Evolutionary conservation across 2,329 filamentous ascomycete genomes (phyloP).

Genomic region (Cladosporium phlei): DNA sequence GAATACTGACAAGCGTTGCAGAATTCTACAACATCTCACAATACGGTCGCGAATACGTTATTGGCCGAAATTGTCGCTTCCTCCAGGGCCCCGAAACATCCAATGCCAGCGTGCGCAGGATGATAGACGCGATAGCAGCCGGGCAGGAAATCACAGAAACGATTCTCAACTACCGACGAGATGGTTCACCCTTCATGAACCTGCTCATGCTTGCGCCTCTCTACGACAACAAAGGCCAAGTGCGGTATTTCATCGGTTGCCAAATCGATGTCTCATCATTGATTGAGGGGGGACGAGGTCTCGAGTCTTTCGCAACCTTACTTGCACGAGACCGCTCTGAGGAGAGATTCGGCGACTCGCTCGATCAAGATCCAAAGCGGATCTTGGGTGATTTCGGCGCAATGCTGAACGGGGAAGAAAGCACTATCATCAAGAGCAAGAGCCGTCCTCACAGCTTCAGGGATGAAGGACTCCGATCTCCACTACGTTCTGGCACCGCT

Average conservation of each 20-base stretch:
- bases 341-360: constrained; percentile 22
- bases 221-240: constrained; percentile 38
- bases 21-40: constrained; percentile 43
- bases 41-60: constrained; percentile 39
- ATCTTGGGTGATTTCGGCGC: constrained; percentile 28
- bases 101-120: constrained; percentile 29
- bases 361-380: constrained; percentile 22
- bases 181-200: constrained; percentile 40
- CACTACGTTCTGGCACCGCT: constrained; percentile 3
- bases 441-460: constrained; percentile 19
- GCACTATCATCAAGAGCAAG: constrained; percentile 28
- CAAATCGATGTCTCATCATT: constrained; percentile 38
- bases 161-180: constrained; percentile 40
- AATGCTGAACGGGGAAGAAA: constrained; percentile 30
- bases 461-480: constrained; percentile 11
- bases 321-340: constrained; percentile 29
- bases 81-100: constrained; percentile 40
- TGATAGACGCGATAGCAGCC: constrained; percentile 33
- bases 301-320: constrained; percentile 34
- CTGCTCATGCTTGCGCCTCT: constrained; percentile 38
- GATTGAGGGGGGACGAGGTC: constrained; percentile 33
- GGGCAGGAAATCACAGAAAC: constrained; percentile 42
- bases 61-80: constrained; percentile 44
- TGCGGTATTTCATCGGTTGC: constrained; percentile 38
- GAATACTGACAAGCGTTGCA: constrained; percentile 10